Percentiles rank a stretch among this genome's conserved stretches.
phyloP scores from a whole-genome alignment of 768 basidiomycete genomes.

The Panus rudis region DNA sequence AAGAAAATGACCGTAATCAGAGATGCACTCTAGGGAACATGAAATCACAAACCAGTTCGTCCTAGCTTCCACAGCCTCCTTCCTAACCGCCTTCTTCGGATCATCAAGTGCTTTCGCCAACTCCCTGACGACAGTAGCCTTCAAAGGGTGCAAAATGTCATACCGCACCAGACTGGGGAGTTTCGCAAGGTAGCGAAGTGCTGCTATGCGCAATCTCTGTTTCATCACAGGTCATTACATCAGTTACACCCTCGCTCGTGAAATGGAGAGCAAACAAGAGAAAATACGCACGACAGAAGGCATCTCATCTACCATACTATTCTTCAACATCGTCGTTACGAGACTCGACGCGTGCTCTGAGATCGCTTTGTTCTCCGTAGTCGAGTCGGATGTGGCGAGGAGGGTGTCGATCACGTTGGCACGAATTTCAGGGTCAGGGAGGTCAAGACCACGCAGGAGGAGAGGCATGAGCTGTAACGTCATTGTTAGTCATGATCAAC shows the following conservation, averaged over 20 bases:
- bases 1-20: neutral
- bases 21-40: constrained; percentile 20
- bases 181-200: constrained; percentile 66
- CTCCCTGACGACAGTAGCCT: constrained; percentile 63
- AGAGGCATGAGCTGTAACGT: constrained; percentile 76
- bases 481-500: neutral
- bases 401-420: constrained; percentile 78
- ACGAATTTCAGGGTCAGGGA: constrained; percentile 68
- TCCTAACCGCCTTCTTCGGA: constrained; percentile 76
- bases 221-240: neutral
- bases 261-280: neutral
- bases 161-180: constrained; percentile 77
- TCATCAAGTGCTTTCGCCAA: constrained; percentile 80
- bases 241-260: neutral
- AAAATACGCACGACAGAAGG: constrained; percentile 44
- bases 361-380: constrained; percentile 40
- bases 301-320: constrained; percentile 43
- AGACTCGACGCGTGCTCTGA: constrained; percentile 68
- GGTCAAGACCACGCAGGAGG: constrained; percentile 74
- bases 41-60: constrained; percentile 3
- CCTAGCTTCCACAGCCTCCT: constrained; percentile 83
- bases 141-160: constrained; percentile 76
- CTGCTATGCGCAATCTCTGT: constrained; percentile 70
- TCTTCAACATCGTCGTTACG: constrained; percentile 64
- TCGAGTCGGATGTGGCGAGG: constrained; percentile 57